A percentile compares a stretch with the other conserved stretches of the same genome.
phyloP scores from a whole-genome alignment of 2,329 filamentous ascomycete species.

The Ascomycota sp. region DNA sequence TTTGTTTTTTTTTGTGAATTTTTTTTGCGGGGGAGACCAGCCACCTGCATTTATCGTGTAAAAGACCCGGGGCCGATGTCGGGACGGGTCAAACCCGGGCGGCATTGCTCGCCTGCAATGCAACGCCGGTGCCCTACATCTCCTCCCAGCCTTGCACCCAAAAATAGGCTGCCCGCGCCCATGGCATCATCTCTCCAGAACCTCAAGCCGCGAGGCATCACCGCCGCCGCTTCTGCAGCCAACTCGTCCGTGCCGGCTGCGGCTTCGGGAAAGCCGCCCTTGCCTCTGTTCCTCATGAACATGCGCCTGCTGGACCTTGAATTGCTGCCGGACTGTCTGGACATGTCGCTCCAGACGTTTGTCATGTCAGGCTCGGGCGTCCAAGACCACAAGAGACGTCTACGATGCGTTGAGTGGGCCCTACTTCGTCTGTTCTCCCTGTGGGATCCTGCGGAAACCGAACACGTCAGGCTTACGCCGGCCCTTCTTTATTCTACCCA shows the following conservation, averaged over 20 bases:
- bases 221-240: slow-evolving; percentile 6
- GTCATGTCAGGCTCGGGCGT: slow-evolving; percentile 36
- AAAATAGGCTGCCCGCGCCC: too few relatives aligned
- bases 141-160: too few relatives aligned
- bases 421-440: slow-evolving; percentile 72
- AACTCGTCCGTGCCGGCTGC: slow-evolving; percentile 1
- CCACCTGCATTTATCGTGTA: too few relatives aligned
- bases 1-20: too few relatives aligned
- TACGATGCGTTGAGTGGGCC: slow-evolving; percentile 73
- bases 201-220: too few relatives aligned
- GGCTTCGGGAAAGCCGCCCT: slow-evolving; percentile 4
- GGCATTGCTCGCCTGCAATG: too few relatives aligned
- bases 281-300: slow-evolving; percentile 51
- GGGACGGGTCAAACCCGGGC: too few relatives aligned
- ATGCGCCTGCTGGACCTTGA: slow-evolving; percentile 69
- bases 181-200: too few relatives aligned
- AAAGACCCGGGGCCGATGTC: too few relatives aligned
- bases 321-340: slow-evolving; percentile 57
- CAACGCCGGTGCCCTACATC: too few relatives aligned
- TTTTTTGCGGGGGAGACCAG: too few relatives aligned
- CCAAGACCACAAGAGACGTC: slow-evolving; percentile 62
- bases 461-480: slow-evolving; percentile 31
- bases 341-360: slow-evolving; percentile 50
- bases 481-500: slow-evolving; percentile 1
- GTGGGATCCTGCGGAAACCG: slow-evolving; percentile 61